Percentiles rank a stretch among this genome's conserved stretches.
Conservation (phyloP, 768 basidiomycete genomes). For the Gautieria morchelliformis region DNA sequence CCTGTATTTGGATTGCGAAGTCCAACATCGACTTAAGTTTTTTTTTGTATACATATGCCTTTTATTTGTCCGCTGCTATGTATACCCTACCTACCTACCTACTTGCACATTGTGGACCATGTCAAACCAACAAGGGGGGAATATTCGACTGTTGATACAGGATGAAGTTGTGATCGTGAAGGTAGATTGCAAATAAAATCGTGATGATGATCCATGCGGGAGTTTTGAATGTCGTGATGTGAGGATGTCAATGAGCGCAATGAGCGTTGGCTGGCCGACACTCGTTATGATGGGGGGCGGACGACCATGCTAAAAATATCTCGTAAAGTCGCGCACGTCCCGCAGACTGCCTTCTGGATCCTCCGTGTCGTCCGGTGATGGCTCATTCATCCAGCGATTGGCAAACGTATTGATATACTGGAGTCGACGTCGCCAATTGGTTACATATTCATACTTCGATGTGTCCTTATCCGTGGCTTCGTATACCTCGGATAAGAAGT, state of each 20-base stretch:
- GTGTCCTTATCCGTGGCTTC: conserved; percentile 65
- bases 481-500: conserved; percentile 86
- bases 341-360: neutral
- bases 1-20: neutral
- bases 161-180: neutral
- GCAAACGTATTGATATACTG: conserved; percentile 68
- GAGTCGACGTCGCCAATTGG: conserved; percentile 80
- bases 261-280: neutral
- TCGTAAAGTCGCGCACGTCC: conserved; percentile 6
- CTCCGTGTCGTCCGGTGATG: neutral
- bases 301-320: neutral
- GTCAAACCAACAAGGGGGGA: neutral
- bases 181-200: neutral
- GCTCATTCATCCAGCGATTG: conserved; percentile 6
- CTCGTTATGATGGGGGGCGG: too few relatives aligned
- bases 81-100: neutral
- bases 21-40: conserved; percentile 3
- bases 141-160: neutral
- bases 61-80: neutral
- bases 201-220: too few relatives aligned
- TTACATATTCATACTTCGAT: conserved; percentile 64
- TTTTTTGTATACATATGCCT: neutral
- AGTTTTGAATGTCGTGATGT: neutral
- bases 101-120: neutral
- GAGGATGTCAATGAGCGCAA: neutral